Conservation (phyloP, 345 rosid genomes). For the Salix dunnii region DNA sequence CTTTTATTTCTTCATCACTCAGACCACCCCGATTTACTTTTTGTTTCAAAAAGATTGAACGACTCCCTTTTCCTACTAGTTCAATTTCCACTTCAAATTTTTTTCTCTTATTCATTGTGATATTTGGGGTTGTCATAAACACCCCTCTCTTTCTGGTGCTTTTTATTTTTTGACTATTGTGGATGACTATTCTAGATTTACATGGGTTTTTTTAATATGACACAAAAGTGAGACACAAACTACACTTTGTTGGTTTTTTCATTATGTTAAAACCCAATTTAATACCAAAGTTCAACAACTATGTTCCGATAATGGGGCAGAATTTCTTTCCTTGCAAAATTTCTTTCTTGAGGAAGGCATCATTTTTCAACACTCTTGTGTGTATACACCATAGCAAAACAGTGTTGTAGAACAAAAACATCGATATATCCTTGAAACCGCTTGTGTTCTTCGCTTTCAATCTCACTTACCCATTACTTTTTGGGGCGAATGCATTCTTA, state of each 20-base stretch:
- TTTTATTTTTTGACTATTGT: neutral
- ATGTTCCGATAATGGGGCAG: neutral
- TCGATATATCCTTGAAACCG: too few species aligned
- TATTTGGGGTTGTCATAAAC: too few species aligned
- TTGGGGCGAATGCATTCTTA: neutral
- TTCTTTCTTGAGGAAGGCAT: neutral
- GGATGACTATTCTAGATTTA: neutral
- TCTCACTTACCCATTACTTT: too few species aligned
- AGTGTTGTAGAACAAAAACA: neutral
- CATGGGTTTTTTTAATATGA: neutral
- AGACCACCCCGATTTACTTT: too few species aligned
- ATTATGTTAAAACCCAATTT: neutral
- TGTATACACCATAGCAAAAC: neutral
- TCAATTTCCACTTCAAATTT: too few species aligned
- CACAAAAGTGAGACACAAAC: neutral
- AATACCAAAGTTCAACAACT: neutral
- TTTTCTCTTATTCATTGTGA: too few species aligned
- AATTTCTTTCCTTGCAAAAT: neutral
- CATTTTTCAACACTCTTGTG: neutral
- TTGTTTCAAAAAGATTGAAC: too few species aligned
- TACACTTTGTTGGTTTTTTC: neutral
- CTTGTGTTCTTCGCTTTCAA: neutral
- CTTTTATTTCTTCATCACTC: too few species aligned
- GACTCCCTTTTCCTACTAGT: too few species aligned
- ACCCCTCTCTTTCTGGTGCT: neutral